Evolutionary conservation across 2,329 filamentous ascomycete species (phyloP).

Genomic region (Aspergillus fumigatiaffinis): DNA sequence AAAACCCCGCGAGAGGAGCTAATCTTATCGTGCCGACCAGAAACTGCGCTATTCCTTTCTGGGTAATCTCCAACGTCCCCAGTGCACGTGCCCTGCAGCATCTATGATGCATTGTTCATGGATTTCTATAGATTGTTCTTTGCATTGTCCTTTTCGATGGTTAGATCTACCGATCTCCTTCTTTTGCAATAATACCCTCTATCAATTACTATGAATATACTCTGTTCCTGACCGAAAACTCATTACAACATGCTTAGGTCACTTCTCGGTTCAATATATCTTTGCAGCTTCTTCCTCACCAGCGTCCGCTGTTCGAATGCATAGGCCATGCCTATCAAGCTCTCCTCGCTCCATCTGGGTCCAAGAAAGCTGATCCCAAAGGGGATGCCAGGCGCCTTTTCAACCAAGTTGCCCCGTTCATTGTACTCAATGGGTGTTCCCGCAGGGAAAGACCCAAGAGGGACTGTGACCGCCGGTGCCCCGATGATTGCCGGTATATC

Average conservation of each 20-base stretch:
- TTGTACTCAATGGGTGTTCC: slow-evolving; percentile 42
- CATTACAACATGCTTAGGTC: slow-evolving; percentile 39
- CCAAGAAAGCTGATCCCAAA: slow-evolving; percentile 65
- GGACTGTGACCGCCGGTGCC: slow-evolving; percentile 60
- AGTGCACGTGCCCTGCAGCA: too few species aligned
- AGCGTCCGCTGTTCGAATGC: slow-evolving; percentile 62
- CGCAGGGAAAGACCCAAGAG: slow-evolving; percentile 54
- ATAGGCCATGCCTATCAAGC: slow-evolving; percentile 62
- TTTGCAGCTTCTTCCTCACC: slow-evolving; percentile 45
- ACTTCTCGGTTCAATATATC: slow-evolving; percentile 47
- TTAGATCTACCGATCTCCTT: not conserved
- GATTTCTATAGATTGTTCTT: not conserved
- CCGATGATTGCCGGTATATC: slow-evolving; percentile 55
- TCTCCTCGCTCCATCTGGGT: slow-evolving; percentile 56
- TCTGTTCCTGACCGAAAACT: not conserved
- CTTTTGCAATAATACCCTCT: not conserved
- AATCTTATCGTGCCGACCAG: not conserved
- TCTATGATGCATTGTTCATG: too few species aligned
- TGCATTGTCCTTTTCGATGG: not conserved
- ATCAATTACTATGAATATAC: not conserved
- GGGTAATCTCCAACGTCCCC: not conserved
- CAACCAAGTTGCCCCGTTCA: slow-evolving; percentile 49
- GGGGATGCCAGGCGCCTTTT: slow-evolving; percentile 51
- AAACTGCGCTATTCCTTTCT: not conserved
- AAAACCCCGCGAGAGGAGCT: not conserved